Evolutionary conservation across 2,329 filamentous ascomycete genomes (phyloP).

Genomic region (Exophiala phaeomuriformis): DNA sequence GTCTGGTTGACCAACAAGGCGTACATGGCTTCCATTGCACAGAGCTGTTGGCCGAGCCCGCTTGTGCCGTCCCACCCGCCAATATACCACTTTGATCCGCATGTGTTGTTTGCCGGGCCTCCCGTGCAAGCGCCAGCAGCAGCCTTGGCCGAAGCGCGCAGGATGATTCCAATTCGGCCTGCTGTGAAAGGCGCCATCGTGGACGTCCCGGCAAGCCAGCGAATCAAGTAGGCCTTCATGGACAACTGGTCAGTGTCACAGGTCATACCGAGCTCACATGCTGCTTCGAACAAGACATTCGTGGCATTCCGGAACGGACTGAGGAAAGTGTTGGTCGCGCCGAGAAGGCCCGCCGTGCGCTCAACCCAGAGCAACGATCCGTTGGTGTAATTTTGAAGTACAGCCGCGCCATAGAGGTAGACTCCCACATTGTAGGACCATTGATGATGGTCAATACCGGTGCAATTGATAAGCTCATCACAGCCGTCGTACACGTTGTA

Average conservation of each 20-base stretch:
- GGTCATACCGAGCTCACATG: constrained; percentile 53
- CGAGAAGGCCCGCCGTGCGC: constrained; percentile 51
- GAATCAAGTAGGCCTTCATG: constrained; percentile 64
- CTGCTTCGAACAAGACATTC: constrained; percentile 56
- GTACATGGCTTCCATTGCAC: constrained; percentile 53
- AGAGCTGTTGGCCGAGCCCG: constrained; percentile 64
- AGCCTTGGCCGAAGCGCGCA: constrained; percentile 52
- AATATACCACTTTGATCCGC: constrained; percentile 57
- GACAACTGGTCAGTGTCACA: constrained; percentile 66
- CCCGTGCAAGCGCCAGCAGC: constrained; percentile 56
- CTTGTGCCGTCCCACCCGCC: constrained; percentile 49
- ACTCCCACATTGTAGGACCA: constrained; percentile 62
- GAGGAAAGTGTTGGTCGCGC: constrained; percentile 47
- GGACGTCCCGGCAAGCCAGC: constrained; percentile 56
- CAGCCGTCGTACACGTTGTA: constrained; percentile 61
- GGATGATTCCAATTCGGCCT: constrained; percentile 49
- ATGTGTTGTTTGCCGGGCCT: constrained; percentile 50
- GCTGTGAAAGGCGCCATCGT: constrained; percentile 56
- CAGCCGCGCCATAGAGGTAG: constrained; percentile 42
- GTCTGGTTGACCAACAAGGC: constrained; percentile 26
- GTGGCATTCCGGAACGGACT: constrained; percentile 34
- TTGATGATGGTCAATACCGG: constrained; percentile 53
- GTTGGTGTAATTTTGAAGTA: constrained; percentile 49
- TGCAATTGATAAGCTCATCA: constrained; percentile 50
- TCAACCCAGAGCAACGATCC: constrained; percentile 49